Conservation (phyloP, 2,329 filamentous ascomycete species). For the Cercospora sp. region DNA sequence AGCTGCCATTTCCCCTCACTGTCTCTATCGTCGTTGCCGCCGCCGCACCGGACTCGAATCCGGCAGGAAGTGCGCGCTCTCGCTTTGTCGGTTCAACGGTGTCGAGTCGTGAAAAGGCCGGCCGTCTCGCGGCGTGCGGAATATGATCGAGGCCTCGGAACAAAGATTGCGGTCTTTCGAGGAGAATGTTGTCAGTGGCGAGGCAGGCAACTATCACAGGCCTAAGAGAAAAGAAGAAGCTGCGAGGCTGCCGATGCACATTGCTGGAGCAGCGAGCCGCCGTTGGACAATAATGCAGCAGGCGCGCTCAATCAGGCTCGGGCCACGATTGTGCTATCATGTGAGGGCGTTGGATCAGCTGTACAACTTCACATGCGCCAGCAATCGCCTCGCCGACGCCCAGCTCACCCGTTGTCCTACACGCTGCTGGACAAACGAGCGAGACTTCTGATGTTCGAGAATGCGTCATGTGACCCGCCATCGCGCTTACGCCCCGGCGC, state of each 20-base stretch:
- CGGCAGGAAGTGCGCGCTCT: background rate
- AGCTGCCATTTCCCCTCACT: constrained; percentile 30
- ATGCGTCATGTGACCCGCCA: constrained; percentile 10
- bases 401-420: constrained; percentile 4
- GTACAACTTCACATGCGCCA: constrained; percentile 12
- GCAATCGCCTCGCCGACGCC: constrained; percentile 7
- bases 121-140: background rate
- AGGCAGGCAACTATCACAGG: background rate
- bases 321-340: constrained; percentile 1
- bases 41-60: constrained; percentile 1
- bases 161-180: background rate
- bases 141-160: background rate
- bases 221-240: constrained; percentile 7
- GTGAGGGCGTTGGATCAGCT: background rate
- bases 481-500: background rate
- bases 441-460: constrained; percentile 2
- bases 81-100: background rate
- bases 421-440: background rate
- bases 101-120: background rate
- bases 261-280: constrained; percentile 5
- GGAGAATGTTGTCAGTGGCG: background rate
- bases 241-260: constrained; percentile 2
- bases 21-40: constrained; percentile 5
- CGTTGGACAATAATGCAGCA: background rate
- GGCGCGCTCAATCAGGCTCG: background rate